A percentile compares a stretch with the other conserved stretches of the same genome.
phyloP scores from a whole-genome alignment of 164 flowering plant species.

The Aristolochia contorta region DNA sequence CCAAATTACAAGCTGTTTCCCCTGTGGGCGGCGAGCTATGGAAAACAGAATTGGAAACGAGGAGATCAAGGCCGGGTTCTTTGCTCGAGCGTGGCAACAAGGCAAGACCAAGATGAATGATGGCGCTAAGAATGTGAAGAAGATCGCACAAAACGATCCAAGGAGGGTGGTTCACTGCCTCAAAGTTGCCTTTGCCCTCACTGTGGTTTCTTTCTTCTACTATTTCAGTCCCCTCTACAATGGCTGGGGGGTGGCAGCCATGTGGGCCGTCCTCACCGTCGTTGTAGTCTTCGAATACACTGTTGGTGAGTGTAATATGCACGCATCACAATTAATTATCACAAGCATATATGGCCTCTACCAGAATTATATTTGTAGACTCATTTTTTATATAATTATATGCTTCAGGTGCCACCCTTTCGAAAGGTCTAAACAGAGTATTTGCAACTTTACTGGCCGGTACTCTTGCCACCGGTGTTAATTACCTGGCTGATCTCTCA shows the following conservation, averaged over 20 bases:
- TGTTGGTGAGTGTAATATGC: slow-evolving; percentile 37
- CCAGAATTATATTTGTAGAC: neutral
- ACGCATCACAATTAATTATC: neutral
- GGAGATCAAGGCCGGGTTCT: slow-evolving; percentile 18
- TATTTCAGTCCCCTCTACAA: slow-evolving; percentile 49
- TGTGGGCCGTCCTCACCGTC: slow-evolving; percentile 87
- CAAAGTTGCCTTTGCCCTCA: slow-evolving; percentile 71
- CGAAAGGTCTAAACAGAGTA: slow-evolving; percentile 60
- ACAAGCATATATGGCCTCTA: too few species aligned
- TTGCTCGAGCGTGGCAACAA: slow-evolving; percentile 15
- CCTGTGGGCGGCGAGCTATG: slow-evolving; percentile 18
- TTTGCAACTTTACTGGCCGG: slow-evolving; percentile 65
- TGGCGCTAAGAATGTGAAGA: slow-evolving; percentile 20
- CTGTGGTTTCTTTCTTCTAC: slow-evolving; percentile 63
- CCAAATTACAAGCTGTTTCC: neutral
- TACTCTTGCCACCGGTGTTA: slow-evolving; percentile 57
- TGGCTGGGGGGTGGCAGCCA: slow-evolving; percentile 49
- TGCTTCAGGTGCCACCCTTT: slow-evolving; percentile 52
- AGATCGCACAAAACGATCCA: slow-evolving; percentile 64
- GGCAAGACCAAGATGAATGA: neutral
- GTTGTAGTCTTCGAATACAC: slow-evolving; percentile 71
- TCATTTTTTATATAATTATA: neutral
- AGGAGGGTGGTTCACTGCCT: slow-evolving; percentile 58
- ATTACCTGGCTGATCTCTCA: slow-evolving; percentile 38
- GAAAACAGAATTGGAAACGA: slow-evolving; percentile 19